phyloP scores from a whole-genome alignment of 495 filamentous ascomycete genomes.

The Hypoxylon lenormandii region DNA sequence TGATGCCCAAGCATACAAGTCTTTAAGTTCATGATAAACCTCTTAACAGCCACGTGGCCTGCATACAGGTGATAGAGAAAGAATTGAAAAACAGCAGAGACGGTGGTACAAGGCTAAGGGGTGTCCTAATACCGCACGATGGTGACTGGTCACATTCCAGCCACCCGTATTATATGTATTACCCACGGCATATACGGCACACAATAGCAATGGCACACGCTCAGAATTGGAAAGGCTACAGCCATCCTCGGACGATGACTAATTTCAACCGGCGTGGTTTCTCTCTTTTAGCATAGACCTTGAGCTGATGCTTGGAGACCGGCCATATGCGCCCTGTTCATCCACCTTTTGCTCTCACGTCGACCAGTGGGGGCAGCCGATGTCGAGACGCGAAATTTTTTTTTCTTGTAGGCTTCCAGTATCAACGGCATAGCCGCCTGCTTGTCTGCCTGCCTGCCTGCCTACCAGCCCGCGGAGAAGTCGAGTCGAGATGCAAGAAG shows the following conservation, averaged over 20 bases:
- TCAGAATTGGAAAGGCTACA: not conserved
- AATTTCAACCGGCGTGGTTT: not conserved
- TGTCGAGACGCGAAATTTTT: conserved; percentile 1
- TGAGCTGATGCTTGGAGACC: no score
- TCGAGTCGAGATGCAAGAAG: not conserved
- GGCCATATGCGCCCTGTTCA: no score
- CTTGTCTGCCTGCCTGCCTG: no score
- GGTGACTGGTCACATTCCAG: conserved; percentile 44
- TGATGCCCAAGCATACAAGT: conserved; percentile 5
- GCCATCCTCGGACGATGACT: not conserved
- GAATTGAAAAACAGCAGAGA: conserved; percentile 15
- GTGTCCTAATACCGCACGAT: conserved; percentile 26
- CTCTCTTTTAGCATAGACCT: no score
- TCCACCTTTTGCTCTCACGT: no score
- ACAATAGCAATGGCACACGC: not conserved
- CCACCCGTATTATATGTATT: conserved; percentile 23
- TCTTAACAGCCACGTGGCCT: conserved; percentile 37
- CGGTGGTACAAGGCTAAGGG: conserved; percentile 28
- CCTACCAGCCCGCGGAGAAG: not conserved
- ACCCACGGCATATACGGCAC: conserved; percentile 3
- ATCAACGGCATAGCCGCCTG: no score
- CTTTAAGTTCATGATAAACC: not conserved
- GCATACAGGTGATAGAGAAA: conserved; percentile 23
- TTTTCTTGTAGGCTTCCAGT: no score
- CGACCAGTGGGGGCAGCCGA: not conserved